A percentile compares a stretch with the other conserved stretches of the same genome.
Conservation (phyloP, 345 rosid species). For the Turnera subulata region DNA sequence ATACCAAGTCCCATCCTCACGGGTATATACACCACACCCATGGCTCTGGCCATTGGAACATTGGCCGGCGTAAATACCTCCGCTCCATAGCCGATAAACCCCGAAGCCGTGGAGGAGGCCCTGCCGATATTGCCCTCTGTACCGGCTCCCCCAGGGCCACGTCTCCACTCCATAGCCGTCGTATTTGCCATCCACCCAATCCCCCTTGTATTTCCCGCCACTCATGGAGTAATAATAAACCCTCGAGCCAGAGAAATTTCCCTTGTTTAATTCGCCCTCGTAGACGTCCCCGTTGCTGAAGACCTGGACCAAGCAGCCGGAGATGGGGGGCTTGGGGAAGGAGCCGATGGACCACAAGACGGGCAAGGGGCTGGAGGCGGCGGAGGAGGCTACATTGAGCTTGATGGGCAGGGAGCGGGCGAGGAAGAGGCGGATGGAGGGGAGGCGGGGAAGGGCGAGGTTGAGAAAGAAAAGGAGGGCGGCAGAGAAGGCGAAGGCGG, state of each 20-base stretch:
- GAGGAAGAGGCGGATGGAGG: too few relatives aligned
- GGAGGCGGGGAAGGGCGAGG: too few relatives aligned
- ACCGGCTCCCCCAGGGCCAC: constrained; percentile 95
- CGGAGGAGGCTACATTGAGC: constrained; percentile 30
- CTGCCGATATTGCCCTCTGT: constrained; percentile 77
- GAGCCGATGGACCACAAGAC: constrained; percentile 96
- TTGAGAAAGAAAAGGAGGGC: too few relatives aligned
- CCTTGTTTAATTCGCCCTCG: constrained; percentile 86
- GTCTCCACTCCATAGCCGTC: constrained; percentile 93
- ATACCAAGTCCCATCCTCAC: constrained; percentile 97
- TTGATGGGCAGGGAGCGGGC: constrained; percentile 77
- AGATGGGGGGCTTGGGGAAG: constrained; percentile 44
- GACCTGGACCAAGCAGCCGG: constrained; percentile 90
- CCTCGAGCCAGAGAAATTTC: constrained; percentile 84
- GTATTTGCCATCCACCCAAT: constrained; percentile 91
- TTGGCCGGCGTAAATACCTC: constrained; percentile 89
- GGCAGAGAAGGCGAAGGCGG: constrained; percentile 61
- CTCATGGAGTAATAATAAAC: constrained; percentile 89
- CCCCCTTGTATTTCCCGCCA: constrained; percentile 86
- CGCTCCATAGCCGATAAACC: constrained; percentile 80
- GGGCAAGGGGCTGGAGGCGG: constrained; percentile 47
- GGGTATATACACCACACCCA: constrained; percentile 90
- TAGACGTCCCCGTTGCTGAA: constrained; percentile 88
- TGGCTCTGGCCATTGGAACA: constrained; percentile 98
- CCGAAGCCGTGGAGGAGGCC: constrained; percentile 88